A percentile compares a stretch with the other conserved stretches of the same genome.
Evolutionary conservation across 2,329 filamentous ascomycete genomes (phyloP).

Genomic region (Dactylonectria macrodidyma): DNA sequence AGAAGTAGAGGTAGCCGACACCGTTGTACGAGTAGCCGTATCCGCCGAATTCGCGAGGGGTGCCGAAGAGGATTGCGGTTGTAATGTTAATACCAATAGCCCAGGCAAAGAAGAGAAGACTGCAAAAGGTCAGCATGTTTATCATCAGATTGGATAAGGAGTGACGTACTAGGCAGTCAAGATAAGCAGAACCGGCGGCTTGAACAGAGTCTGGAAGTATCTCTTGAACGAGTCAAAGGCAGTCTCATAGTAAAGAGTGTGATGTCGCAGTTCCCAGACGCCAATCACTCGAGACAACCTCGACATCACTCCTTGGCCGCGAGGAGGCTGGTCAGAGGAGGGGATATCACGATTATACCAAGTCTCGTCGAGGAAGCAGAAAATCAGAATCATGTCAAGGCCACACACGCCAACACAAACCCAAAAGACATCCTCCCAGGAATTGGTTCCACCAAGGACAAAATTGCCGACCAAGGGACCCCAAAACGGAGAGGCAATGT

Average conservation of each 20-base stretch:
- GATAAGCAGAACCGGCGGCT: slow-evolving; percentile 32
- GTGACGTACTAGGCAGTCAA: slow-evolving; percentile 32
- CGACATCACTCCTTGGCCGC: slow-evolving; percentile 46
- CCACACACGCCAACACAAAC: slow-evolving; percentile 59
- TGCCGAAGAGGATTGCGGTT: slow-evolving; percentile 63
- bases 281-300: slow-evolving; percentile 43
- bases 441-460: slow-evolving; percentile 59
- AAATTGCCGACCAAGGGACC: slow-evolving; percentile 64
- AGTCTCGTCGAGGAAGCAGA: slow-evolving; percentile 63
- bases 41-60: slow-evolving; percentile 51
- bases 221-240: slow-evolving; percentile 28
- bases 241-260: slow-evolving; percentile 37
- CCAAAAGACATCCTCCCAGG: slow-evolving; percentile 65
- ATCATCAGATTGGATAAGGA: neutral
- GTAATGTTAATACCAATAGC: slow-evolving; percentile 71
- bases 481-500: slow-evolving; percentile 60
- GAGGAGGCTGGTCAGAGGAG: slow-evolving; percentile 52
- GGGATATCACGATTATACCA: slow-evolving; percentile 63
- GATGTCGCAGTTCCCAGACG: slow-evolving; percentile 30
- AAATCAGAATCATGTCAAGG: slow-evolving; percentile 55
- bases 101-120: slow-evolving; percentile 61
- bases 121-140: slow-evolving; percentile 13
- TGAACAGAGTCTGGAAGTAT: slow-evolving; percentile 32
- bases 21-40: slow-evolving; percentile 66
- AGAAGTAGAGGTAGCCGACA: slow-evolving; percentile 72